These are phyloP conservation scores for Hyaloscypha bicolor DNA, from an alignment of 495 filamentous ascomycete genomes.

Conservation along the genomic window DNA sequence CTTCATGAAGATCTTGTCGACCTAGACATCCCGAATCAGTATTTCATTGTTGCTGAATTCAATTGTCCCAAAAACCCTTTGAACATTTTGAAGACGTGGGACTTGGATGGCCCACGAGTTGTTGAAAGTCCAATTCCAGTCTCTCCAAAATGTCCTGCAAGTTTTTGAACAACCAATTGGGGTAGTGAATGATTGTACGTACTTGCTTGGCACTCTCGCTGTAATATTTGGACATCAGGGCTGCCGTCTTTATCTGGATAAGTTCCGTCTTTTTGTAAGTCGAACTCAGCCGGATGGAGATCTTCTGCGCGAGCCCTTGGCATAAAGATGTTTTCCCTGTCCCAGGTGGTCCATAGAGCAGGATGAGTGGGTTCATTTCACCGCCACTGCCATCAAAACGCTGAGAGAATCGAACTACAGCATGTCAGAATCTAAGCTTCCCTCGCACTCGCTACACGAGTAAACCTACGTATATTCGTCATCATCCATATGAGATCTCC, in stretches of 20 bases:
- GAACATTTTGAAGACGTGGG: background rate
- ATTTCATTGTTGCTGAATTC: background rate
- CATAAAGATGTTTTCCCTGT: constrained; percentile 56
- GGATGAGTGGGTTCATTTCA: constrained; percentile 37
- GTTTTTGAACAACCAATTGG: background rate
- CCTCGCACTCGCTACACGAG: background rate
- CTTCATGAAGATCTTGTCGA: constrained; percentile 46
- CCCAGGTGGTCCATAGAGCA: constrained; percentile 56
- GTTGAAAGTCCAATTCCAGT: background rate
- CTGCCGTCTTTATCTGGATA: constrained; percentile 50
- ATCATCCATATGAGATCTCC: constrained; percentile 44
- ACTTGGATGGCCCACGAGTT: background rate
- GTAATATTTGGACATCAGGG: constrained; percentile 54
- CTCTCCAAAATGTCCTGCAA: background rate
- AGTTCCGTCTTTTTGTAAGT: constrained; percentile 45
- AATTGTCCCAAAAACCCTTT: background rate
- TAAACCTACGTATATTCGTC: constrained; percentile 44
- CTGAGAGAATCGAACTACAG: constrained; percentile 28
- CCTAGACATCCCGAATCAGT: background rate
- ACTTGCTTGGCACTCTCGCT: constrained; percentile 52
- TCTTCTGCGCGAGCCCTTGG: constrained; percentile 54
- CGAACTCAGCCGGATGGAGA: constrained; percentile 53
- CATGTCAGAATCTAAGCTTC: constrained; percentile 10
- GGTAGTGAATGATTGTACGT: background rate
- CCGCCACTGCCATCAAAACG: constrained; percentile 1